Base-by-base conservation (phyloP, 768 basidiomycete species). In the Tubosaeta sp. region DNA sequence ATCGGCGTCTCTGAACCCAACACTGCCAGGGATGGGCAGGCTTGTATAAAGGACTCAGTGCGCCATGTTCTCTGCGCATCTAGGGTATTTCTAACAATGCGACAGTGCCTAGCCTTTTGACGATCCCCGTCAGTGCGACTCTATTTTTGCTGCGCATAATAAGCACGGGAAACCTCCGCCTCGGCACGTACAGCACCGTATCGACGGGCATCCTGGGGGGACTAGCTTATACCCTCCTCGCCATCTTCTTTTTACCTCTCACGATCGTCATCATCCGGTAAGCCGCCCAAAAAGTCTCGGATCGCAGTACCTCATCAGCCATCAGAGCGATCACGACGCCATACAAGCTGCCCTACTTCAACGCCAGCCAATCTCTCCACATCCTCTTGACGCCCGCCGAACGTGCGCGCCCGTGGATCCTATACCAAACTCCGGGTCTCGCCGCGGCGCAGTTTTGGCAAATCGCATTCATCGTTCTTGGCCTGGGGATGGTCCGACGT, bases 371-470 rank as follows among this genome's bases (percentile, higher is more conserved):
- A 48, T 78, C 84, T 22, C 66, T 90, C n/a, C 82, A 84, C 18
- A 69, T 83, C 49, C 73, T 91, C 24, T 73, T 91, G 46, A 90
- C 89, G 0, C 87, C 6, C n/a, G 87, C 87, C 3, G 89, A 91
- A 64, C 79, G 82, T 41, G 75, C 77, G 31, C 76, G 76, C 9
- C 88, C 88, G 5, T 91, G 86, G 87, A 73, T 83, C 27, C 66
- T 90, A 36, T 91, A 87, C 64, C 58, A 84, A 38, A 89, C 87
- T 3, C 89, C 89, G 1, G 89, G 79, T 16, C 66, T 82, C 36
- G 62, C 78, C 24, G 57, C 66, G 3, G 68, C 75, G 0, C 64
- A 77, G 41, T 49, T 75, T 9, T 44, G 71, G 24, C 75, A 77
- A 49, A 64, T 25, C n/a, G 55, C 61, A 4, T 77, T 73, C 54